Evolutionary conservation across 331 rosid species (phyloP), one percentile per base, ranked within the genome.

Genomic region (Saraca asoca): DNA sequence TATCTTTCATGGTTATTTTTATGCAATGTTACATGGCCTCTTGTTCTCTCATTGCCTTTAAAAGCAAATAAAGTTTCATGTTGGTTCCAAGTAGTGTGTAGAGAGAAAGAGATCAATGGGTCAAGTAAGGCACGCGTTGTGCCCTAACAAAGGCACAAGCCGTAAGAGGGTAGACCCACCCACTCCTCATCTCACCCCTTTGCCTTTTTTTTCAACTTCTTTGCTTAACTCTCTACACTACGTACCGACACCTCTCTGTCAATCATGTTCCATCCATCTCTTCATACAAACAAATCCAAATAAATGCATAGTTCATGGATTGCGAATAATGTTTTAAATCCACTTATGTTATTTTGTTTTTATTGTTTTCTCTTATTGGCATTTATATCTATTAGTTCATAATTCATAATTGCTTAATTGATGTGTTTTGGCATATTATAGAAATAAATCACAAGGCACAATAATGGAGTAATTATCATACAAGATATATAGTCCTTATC

Each of bases 61-160:
- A 29, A 66, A 41, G 50, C 38, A 46, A 45, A 56, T 39, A 35
- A 56, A 6, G 11, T 46, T n/a, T n/a, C n/a, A n/a, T n/a, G n/a
- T 69, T 45, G 58, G 68, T 37, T 6, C 41, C 41, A 37, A 37
- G 41, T 5, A 37, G 17, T 5, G 2, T 0, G 0, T 2, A 10
- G 46, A 51, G 18, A 33, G 10, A 56, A 5, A 13, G 42, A 33
- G 34, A 69, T 10, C 38, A 51, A 54, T 63, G 59, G 69, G 74
- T 45, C 45, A 46, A 64, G 58, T 51, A 18, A 50, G 54, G 90
- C 96, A 90, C 85, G 88, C 91, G 63, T 74, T 85, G 95, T 83
- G 69, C 75, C 81, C 91, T 75, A 68, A 68, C 24, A 18, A 70
- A 85, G 86, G 79, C 70, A 76, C 95, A 87, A 18, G 46, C 78